Base-by-base conservation (phyloP, 1,139 yeast genomes). In the Saccharomycopsis hybrid region DNA sequence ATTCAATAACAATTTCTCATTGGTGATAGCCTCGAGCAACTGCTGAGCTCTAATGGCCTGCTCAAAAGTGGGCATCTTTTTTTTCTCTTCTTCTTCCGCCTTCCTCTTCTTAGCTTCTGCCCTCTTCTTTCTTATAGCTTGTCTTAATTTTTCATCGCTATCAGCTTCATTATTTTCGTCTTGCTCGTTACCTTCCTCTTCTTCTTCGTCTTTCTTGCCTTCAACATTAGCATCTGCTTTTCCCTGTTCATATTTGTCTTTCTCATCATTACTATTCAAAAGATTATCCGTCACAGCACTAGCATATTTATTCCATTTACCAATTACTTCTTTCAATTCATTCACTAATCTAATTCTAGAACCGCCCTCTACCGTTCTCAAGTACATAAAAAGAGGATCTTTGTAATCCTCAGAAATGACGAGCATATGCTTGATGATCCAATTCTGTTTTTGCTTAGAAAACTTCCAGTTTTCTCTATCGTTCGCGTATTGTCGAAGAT, bases 381-480 rank as follows among this genome's bases (percentile, higher is more conserved):
- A 66, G 61, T 90, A 90, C 7, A 65, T 64, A 24, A 72, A 58
- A 54, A 89, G 64, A 41, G 80, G 79, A 1, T 65, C 69, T 45
- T 73, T 77, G 59, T 86, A 89, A 2, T 74, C 69, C 1, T 67
- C 71, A 1, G 83, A 85, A 18, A 83, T 74, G 37, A 62, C 57
- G 55, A 72, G 74, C 45, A 86, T 68, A 65, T 88, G 82, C 60
- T 83, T 84, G 56, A 89, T 66, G 48, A 90, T 73, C 97, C 97
- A 90, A 62, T 88, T 89, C 64, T 90, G 97, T 58, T 90, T 89
- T 68, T 86, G 95, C 62, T 90, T 90, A 52, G 95, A 85, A 63
- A 90, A 90, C 67, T 89, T 90, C 97, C 97, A 90, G 33, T 75
- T 72, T 0, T 68, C 76, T 53, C 71, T 73, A 58, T 82, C 88